These are phyloP conservation scores for Hortiboletus rubellus DNA, from an alignment of 1,284 basidiomycete species.

Conservation along the genomic window DNA sequence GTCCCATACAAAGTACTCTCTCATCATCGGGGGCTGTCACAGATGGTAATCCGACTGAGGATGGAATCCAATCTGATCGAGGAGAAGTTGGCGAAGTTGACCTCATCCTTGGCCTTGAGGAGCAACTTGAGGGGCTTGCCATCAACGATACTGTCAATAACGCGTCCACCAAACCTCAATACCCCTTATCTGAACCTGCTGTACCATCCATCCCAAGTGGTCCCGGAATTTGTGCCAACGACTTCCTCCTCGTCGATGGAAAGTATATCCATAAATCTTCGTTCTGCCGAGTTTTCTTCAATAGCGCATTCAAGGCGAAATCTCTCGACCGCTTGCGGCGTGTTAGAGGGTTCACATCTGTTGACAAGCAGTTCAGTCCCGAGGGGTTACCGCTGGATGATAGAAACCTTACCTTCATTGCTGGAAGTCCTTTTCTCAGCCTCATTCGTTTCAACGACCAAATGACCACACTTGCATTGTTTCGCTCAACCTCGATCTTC, in stretches of 20 bases:
- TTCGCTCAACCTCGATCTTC: not conserved
- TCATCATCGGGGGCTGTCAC: too few species aligned
- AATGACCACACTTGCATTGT: not conserved
- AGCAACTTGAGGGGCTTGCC: not conserved
- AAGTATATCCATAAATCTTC: constrained; percentile 6
- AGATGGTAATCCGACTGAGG: not conserved
- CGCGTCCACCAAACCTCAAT: too few species aligned
- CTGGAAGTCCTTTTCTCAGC: not conserved
- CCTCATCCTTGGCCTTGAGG: not conserved
- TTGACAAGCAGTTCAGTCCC: not conserved
- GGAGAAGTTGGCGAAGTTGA: too few species aligned
- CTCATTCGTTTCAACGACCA: not conserved
- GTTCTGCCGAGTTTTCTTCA: not conserved
- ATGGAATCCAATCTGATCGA: too few species aligned
- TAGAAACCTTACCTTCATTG: not conserved
- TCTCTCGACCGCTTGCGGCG: not conserved
- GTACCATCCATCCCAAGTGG: not conserved
- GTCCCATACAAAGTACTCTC: too few species aligned
- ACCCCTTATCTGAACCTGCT: too few species aligned
- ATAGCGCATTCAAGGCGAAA: not conserved
- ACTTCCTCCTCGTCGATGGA: constrained; percentile 1
- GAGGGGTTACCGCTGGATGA: not conserved
- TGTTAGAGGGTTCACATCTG: not conserved
- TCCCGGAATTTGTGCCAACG: not conserved
- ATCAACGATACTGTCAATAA: too few species aligned